A percentile compares a stretch with the other conserved stretches of the same genome.
These are phyloP conservation scores for Mrakia frigida DNA, from an alignment of 768 basidiomycete species.

Conservation along the genomic window DNA sequence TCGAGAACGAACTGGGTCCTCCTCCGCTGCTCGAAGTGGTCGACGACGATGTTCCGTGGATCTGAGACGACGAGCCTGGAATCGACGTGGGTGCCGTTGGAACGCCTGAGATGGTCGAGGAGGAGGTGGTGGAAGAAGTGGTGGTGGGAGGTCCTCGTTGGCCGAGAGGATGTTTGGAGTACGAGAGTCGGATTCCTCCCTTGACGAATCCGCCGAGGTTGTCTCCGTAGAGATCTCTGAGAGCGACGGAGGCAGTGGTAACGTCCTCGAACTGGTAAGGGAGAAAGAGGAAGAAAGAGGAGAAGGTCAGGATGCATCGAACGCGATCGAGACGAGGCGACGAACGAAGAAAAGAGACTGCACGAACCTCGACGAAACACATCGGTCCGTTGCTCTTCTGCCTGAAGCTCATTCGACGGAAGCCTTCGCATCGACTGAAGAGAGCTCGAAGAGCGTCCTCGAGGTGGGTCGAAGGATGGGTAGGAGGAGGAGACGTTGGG, in stretches of 20 bases:
- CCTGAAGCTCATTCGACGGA: slow-evolving; percentile 84
- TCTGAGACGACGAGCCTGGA: background rate
- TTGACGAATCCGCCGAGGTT: slow-evolving; percentile 88
- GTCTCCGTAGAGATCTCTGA: slow-evolving; percentile 84
- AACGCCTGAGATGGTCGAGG: background rate
- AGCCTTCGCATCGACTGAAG: slow-evolving; percentile 74
- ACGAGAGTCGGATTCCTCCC: slow-evolving; percentile 92
- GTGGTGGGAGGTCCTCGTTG: slow-evolving; percentile 38
- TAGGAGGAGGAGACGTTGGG: slow-evolving; percentile 64
- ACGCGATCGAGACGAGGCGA: background rate
- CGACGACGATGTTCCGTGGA: slow-evolving; percentile 5
- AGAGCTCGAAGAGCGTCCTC: slow-evolving; percentile 80
- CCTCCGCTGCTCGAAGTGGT: background rate
- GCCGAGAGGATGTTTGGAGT: slow-evolving; percentile 97
- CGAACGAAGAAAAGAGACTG: background rate
- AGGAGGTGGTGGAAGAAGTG: background rate
- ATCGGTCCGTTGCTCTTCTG: slow-evolving; percentile 97
- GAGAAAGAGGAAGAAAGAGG: slow-evolving; percentile 11
- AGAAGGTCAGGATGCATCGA: background rate
- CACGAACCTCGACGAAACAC: slow-evolving; percentile 92
- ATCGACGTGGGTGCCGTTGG: slow-evolving; percentile 9
- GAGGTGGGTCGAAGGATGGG: slow-evolving; percentile 70
- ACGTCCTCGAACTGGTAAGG: slow-evolving; percentile 79
- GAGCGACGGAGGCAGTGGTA: slow-evolving; percentile 70
- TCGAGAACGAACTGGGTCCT: background rate